Evolutionary conservation across 164 flowering plant genomes (phyloP).

Genomic region (Umbilicus rupestris): DNA sequence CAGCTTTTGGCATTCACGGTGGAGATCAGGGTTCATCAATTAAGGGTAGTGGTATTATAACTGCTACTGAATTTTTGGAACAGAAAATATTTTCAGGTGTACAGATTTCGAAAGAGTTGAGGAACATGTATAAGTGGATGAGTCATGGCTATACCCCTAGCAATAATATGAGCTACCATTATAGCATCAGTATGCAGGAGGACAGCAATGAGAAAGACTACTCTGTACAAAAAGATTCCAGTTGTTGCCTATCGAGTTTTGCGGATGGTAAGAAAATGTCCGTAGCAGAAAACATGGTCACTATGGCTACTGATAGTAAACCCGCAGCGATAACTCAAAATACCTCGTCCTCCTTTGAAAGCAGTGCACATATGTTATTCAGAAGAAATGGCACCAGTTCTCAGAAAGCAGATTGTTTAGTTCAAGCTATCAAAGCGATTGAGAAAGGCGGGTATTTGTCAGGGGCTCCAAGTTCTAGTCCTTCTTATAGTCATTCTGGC

Average conservation of each 20-base stretch:
- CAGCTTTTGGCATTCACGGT: slow-evolving; percentile 17
- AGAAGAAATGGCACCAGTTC: neutral
- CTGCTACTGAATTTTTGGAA: slow-evolving; percentile 15
- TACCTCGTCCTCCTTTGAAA: neutral
- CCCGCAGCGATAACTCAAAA: neutral
- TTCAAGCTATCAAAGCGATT: slow-evolving; percentile 14
- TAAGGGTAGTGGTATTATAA: slow-evolving; percentile 15
- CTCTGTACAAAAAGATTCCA: slow-evolving; percentile 12
- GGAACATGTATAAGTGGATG: slow-evolving; percentile 42
- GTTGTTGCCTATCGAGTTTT: neutral
- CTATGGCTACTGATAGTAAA: neutral
- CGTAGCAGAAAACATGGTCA: neutral
- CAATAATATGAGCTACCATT: slow-evolving; percentile 12
- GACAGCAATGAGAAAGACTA: slow-evolving; percentile 16
- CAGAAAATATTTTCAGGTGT: slow-evolving; percentile 20
- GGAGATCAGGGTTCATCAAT: slow-evolving; percentile 15
- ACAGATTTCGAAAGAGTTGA: slow-evolving; percentile 26
- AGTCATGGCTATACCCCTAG: slow-evolving; percentile 17
- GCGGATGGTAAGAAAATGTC: neutral
- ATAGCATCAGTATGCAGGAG: slow-evolving; percentile 15
- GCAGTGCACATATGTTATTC: neutral
- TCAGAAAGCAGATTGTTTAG: neutral
- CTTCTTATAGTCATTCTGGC: slow-evolving; percentile 22
- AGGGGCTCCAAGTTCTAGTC: slow-evolving; percentile 18
- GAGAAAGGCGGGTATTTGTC: slow-evolving; percentile 13